Conservation (phyloP, 257 asterid species). For the Salvia miltiorrhiza region DNA sequence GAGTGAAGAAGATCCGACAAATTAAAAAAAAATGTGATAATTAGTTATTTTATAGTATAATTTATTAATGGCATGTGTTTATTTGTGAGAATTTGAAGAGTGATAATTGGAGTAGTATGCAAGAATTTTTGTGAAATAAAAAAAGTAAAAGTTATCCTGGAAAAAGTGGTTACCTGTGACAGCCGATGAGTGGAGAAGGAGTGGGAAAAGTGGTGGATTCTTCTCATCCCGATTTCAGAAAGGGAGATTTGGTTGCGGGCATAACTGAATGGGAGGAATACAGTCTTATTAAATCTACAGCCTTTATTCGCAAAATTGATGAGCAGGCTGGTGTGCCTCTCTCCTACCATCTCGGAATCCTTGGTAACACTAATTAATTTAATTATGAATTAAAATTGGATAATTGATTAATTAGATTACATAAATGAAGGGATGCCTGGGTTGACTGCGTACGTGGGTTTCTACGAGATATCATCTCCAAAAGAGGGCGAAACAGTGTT, state of each 20-base stretch:
- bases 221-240: slow-evolving; percentile 42
- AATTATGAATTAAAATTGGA: too few species aligned
- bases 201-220: slow-evolving; percentile 53
- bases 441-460: slow-evolving; percentile 22
- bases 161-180: too few species aligned
- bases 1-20: too few species aligned
- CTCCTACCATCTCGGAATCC: slow-evolving; percentile 28
- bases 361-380: slow-evolving; percentile 8
- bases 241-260: slow-evolving; percentile 52
- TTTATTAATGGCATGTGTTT: too few species aligned
- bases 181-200: slow-evolving; percentile 50
- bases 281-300: slow-evolving; percentile 27
- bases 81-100: too few species aligned
- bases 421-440: slow-evolving; percentile 28
- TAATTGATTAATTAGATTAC: too few species aligned
- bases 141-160: too few species aligned
- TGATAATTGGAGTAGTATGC: too few species aligned
- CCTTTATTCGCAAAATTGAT: slow-evolving; percentile 32
- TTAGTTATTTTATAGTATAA: too few species aligned
- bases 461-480: slow-evolving; percentile 19
- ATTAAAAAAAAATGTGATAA: too few species aligned
- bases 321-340: slow-evolving; percentile 25
- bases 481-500: slow-evolving; percentile 24
- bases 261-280: slow-evolving; percentile 64
- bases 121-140: too few species aligned